Evolutionary conservation across 495 filamentous ascomycete genomes (phyloP).

Genomic region (Trichocladium uniseriatum): DNA sequence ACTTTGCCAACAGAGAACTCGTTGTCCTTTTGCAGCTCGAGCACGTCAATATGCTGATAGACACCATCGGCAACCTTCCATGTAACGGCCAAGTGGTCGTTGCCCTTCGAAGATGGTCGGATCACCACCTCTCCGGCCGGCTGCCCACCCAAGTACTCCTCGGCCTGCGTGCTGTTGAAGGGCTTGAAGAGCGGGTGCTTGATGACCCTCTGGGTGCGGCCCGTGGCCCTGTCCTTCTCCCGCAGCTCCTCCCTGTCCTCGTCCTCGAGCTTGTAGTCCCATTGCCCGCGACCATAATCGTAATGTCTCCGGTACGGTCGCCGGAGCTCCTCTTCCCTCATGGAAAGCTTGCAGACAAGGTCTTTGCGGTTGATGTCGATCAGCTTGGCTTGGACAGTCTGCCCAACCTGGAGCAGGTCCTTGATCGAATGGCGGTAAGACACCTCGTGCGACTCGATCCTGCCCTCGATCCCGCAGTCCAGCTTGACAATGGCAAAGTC

Average conservation of each 20-base stretch:
- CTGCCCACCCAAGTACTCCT: conserved; percentile 83
- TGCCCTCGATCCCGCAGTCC: conserved; percentile 87
- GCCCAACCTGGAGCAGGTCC: conserved; percentile 57
- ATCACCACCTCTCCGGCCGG: conserved; percentile 85
- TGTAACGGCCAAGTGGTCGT: conserved; percentile 89
- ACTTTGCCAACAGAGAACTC: conserved; percentile 84
- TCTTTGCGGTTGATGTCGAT: conserved; percentile 72
- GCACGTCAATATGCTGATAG: conserved; percentile 94
- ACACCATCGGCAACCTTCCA: conserved; percentile 97
- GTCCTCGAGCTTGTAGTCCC: conserved; percentile 74
- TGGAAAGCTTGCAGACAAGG: conserved; percentile 70
- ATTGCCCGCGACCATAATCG: conserved; percentile 67
- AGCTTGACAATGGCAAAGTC: conserved; percentile 89
- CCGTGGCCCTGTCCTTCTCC: conserved; percentile 70
- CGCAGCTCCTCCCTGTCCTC: conserved; percentile 66
- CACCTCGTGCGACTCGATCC: conserved; percentile 63
- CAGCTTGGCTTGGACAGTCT: conserved; percentile 82
- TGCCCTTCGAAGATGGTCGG: conserved; percentile 84
- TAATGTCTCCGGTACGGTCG: conserved; percentile 54
- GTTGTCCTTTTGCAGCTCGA: conserved; percentile 92
- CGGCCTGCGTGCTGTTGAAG: conserved; percentile 86
- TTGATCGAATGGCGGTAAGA: conserved; percentile 50
- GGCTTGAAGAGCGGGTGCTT: conserved; percentile 92
- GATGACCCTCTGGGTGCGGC: conserved; percentile 83
- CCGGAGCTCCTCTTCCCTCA: conserved; percentile 69